These are phyloP conservation scores for Phytophthora cactorum DNA, from an alignment of 352 stramenopile species.

Conservation along the genomic window DNA sequence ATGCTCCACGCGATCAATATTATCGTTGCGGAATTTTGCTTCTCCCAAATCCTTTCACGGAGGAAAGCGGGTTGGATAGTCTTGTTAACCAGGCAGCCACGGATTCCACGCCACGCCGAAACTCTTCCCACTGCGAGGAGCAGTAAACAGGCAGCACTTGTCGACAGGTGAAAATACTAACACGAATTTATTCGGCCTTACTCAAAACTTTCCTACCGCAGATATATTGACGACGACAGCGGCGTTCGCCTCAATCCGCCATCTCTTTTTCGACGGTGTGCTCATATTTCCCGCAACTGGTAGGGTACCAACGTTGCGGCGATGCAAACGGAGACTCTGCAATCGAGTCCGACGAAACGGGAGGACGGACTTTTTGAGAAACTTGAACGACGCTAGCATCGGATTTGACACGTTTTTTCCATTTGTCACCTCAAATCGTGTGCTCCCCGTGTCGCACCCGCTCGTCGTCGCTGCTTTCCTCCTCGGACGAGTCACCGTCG, in stretches of 20 bases:
- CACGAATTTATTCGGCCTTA: slow-evolving; percentile 25
- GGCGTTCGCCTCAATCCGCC: too few species aligned
- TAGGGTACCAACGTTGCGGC: slow-evolving; percentile 10
- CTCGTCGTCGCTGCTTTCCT: slow-evolving; percentile 34
- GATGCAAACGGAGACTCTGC: slow-evolving; percentile 33
- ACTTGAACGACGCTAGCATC: slow-evolving; percentile 27
- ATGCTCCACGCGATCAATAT: neutral
- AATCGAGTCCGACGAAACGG: slow-evolving; percentile 15
- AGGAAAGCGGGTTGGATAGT: slow-evolving; percentile 19
- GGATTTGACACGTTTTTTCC: slow-evolving; percentile 30
- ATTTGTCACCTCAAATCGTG: slow-evolving; percentile 37
- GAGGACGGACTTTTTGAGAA: slow-evolving; percentile 9
- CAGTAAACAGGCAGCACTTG: neutral
- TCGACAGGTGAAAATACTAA: slow-evolving; percentile 11
- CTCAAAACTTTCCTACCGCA: slow-evolving; percentile 29
- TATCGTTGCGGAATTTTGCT: slow-evolving; percentile 1
- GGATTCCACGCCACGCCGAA: slow-evolving; percentile 11
- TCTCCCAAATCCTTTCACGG: slow-evolving; percentile 17
- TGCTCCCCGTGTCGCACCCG: slow-evolving; percentile 29
- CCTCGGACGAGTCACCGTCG: slow-evolving; percentile 34
- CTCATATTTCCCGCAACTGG: slow-evolving; percentile 29
- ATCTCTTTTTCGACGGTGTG: slow-evolving; percentile 22
- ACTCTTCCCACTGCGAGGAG: slow-evolving; percentile 8
- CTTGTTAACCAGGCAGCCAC: neutral
- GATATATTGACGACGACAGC: slow-evolving; percentile 8